A percentile compares a stretch with the other conserved stretches of the same genome.
Evolutionary conservation across 2,329 filamentous ascomycete genomes (phyloP).

Genomic region (Cordyceps cateniannulata): DNA sequence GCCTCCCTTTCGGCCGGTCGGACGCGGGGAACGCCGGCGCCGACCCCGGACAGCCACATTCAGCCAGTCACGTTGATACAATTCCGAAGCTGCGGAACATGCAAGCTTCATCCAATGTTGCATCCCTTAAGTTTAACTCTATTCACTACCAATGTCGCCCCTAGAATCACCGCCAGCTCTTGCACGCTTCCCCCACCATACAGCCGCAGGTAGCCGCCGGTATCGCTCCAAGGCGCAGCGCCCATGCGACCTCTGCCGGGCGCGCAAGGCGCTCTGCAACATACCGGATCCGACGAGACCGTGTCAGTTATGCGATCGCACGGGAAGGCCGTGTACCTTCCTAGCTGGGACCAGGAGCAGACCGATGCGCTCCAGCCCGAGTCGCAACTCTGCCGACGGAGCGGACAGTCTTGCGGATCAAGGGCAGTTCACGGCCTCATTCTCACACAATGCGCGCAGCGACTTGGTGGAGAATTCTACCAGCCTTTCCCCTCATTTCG

Average conservation of each 20-base stretch:
- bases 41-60: conserved; percentile 4
- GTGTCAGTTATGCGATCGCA: conserved; percentile 21
- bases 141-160: neutral
- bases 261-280: conserved; percentile 22
- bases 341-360: conserved; percentile 8
- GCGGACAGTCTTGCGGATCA: neutral
- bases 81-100: neutral
- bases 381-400: neutral
- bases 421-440: neutral
- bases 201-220: conserved; percentile 8
- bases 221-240: conserved; percentile 20
- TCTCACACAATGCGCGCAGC: neutral
- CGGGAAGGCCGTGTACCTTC: conserved; percentile 20
- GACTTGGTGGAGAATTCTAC: neutral
- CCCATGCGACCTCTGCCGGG: conserved; percentile 19
- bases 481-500: neutral
- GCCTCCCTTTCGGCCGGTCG: neutral
- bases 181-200: neutral
- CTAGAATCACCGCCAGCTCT: neutral
- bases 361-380: neutral
- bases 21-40: neutral
- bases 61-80: neutral
- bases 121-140: neutral
- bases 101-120: neutral
- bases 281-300: conserved; percentile 21